Percentiles rank a stretch among this genome's conserved stretches.
Conservation (phyloP, 2,329 filamentous ascomycete genomes). For the Knufia petricola region DNA sequence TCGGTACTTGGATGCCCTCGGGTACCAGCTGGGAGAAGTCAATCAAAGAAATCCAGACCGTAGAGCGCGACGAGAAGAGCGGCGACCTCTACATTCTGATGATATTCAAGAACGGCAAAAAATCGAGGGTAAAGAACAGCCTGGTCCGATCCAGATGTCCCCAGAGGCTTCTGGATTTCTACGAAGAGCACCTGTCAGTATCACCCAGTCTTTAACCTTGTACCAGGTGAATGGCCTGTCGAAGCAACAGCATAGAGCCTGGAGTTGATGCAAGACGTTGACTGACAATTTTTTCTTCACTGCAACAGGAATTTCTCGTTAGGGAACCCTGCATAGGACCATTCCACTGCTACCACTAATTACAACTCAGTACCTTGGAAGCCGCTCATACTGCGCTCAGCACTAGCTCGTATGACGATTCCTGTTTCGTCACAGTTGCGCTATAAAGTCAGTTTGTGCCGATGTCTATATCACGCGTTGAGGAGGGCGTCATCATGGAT, state of each 20-base stretch:
- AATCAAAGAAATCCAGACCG: slow-evolving; percentile 35
- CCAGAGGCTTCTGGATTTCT: slow-evolving; percentile 39
- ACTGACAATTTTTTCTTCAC: background rate
- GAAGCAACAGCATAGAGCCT: background rate
- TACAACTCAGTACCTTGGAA: no score
- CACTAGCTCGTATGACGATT: no score
- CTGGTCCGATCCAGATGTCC: slow-evolving; percentile 37
- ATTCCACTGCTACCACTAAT: background rate
- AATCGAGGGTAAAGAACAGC: slow-evolving; percentile 33
- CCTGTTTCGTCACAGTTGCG: no score
- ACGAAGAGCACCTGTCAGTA: slow-evolving; percentile 36
- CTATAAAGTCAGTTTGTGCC: no score
- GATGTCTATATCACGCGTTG: no score
- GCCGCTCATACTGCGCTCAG: no score
- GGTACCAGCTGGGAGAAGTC: slow-evolving; percentile 35
- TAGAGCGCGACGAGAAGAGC: slow-evolving; percentile 30
- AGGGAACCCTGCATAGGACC: background rate
- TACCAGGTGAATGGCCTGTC: background rate
- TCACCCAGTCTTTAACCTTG: background rate
- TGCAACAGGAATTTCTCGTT: slow-evolving; percentile 6
- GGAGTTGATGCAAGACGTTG: background rate
- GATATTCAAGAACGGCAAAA: slow-evolving; percentile 37
- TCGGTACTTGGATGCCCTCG: slow-evolving; percentile 31
- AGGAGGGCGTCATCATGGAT: background rate
- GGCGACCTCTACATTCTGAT: slow-evolving; percentile 32